Conservation (phyloP, 2,329 filamentous ascomycete species). For the Talaromyces sp. region DNA sequence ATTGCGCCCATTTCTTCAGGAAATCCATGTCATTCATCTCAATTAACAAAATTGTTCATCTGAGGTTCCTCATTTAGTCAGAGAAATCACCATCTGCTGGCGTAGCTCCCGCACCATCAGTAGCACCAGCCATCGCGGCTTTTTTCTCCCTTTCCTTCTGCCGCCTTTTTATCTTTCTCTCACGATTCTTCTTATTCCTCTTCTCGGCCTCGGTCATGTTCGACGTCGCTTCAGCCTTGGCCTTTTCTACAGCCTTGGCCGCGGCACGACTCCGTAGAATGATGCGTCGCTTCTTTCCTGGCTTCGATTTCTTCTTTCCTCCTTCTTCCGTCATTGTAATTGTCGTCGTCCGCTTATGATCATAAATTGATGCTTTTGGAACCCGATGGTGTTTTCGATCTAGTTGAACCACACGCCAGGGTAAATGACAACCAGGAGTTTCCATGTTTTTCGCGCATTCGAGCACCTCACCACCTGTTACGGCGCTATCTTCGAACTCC, state of each 20-base stretch:
- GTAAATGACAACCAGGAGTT: constrained; percentile 38
- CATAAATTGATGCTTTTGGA: neutral
- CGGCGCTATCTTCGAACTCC: constrained; percentile 37
- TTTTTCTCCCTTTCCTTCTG: constrained; percentile 38
- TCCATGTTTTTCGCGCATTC: constrained; percentile 25
- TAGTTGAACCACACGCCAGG: constrained; percentile 40
- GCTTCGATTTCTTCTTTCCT: constrained; percentile 34
- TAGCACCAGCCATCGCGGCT: constrained; percentile 29
- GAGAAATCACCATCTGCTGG: neutral
- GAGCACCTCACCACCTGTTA: constrained; percentile 33
- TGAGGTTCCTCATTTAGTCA: neutral
- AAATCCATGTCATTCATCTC: neutral
- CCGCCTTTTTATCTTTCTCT: constrained; percentile 37
- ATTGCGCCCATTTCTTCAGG: neutral
- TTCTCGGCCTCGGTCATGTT: constrained; percentile 38
- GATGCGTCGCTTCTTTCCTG: constrained; percentile 43
- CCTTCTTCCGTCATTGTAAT: neutral
- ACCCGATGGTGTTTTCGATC: constrained; percentile 24
- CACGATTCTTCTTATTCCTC: constrained; percentile 38
- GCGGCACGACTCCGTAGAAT: constrained; percentile 36
- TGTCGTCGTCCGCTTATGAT: neutral
- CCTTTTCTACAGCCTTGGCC: constrained; percentile 12
- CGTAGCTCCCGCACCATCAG: neutral
- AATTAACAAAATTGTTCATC: neutral
- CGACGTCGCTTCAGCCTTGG: constrained; percentile 26